Conservation (phyloP, 2,329 filamentous ascomycete genomes). For the Beauveria rudraprayagi region DNA sequence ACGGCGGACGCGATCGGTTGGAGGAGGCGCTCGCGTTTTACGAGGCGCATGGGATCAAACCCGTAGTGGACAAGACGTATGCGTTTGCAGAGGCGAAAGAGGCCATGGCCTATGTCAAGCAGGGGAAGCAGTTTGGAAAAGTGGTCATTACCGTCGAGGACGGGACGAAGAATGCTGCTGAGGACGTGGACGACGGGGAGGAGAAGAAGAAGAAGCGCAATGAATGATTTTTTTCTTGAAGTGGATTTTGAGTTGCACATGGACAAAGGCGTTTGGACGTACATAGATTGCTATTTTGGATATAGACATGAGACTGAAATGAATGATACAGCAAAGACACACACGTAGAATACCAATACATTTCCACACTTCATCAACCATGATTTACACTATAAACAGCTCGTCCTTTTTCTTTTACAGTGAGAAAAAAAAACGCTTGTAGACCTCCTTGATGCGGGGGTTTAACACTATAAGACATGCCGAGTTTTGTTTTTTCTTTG, state of each 20-base stretch:
- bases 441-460: neutral
- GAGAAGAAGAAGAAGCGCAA: neutral
- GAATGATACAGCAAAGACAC: neutral
- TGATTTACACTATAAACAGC: conserved; percentile 9
- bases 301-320: neutral
- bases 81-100: conserved; percentile 36
- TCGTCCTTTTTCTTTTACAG: conserved; percentile 2
- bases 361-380: conserved; percentile 5
- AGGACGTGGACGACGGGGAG: neutral
- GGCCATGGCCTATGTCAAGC: conserved; percentile 44
- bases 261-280: too few species aligned
- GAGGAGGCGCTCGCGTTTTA: conserved; percentile 46
- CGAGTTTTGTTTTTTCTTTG: neutral
- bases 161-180: conserved; percentile 3
- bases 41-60: conserved; percentile 34
- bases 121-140: conserved; percentile 50
- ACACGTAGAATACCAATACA: neutral
- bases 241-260: neutral
- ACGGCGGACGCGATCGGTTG: conserved; percentile 47
- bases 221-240: neutral
- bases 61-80: conserved; percentile 41
- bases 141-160: conserved; percentile 37
- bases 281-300: too few species aligned
- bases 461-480: conserved; percentile 4
- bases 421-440: conserved; percentile 3